These are phyloP conservation scores for Taphrina deformans DNA, from an alignment of 1,139 yeast genomes.

Conservation along the genomic window DNA sequence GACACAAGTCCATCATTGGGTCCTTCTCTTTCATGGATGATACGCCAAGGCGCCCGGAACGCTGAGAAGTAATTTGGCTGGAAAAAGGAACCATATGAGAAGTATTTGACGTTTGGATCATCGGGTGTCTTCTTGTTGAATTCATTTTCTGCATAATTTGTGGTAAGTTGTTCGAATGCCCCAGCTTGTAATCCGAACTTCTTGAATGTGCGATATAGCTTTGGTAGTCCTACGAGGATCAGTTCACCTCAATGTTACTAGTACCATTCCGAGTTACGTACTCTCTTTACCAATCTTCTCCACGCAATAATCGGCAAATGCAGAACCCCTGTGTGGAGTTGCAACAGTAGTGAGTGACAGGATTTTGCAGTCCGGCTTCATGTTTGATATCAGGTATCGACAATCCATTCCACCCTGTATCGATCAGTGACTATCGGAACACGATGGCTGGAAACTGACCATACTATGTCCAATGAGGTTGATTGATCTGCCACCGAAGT, in stretches of 20 bases:
- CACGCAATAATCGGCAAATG: conserved; percentile 65
- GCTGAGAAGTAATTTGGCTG: conserved; percentile 33
- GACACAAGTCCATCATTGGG: conserved; percentile 82
- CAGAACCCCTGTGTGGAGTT: conserved; percentile 86
- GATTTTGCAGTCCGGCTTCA: conserved; percentile 43
- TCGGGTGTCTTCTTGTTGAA: conserved; percentile 59
- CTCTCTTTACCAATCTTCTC: conserved; percentile 22
- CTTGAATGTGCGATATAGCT: conserved; percentile 12
- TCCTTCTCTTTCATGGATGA: conserved; percentile 34
- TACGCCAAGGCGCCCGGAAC: conserved; percentile 31
- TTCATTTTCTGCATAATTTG: conserved; percentile 50
- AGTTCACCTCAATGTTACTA: neutral
- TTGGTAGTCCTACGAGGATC: conserved; percentile 5
- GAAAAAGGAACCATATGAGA: conserved; percentile 70
- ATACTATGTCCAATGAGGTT: conserved; percentile 91
- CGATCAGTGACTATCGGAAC: neutral
- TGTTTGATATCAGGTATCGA: conserved; percentile 64
- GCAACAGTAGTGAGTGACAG: conserved; percentile 77
- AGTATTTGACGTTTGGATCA: conserved; percentile 66
- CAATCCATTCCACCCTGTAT: conserved; percentile 80
- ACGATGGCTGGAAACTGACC: neutral
- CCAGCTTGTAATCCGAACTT: conserved; percentile 29
- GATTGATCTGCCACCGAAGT: conserved; percentile 46
- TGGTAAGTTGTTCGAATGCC: conserved; percentile 48
- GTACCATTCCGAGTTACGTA: neutral